Evolutionary conservation across 352 stramenopile species (phyloP), one percentile per base, ranked within the genome.

Genomic region (Globisporangium okanoganense): DNA sequence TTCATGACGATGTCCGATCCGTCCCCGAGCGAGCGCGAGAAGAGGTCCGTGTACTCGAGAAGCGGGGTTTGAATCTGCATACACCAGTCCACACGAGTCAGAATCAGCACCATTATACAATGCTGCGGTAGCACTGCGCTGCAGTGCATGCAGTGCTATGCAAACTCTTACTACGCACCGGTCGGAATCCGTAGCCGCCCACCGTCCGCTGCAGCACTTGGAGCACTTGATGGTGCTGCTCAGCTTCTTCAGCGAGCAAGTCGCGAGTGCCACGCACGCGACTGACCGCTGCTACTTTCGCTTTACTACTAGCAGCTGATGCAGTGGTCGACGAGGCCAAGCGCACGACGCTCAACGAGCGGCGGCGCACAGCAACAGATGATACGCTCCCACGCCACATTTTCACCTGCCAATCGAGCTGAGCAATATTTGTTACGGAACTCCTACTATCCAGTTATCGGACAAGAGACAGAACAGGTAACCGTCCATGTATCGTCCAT

Each of bases 1-100:
- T 95, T 96, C 79, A 86, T 92, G 50, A 96, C 85, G 48, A 96
- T 94, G 51, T 96, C 87, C 0, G 87, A 96, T 40, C 82, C 85
- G 49, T 91, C 82, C 9, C 87, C 87, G 27, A 96, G 69, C 50
- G 85, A 94, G 14, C 85, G 76, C 45, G 71, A 79, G 64, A 90
- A 96, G 40, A 96, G 60, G 38, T 96, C 82, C 47, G 85, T 95
- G 67, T 92, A 92, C 75, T 96, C 87, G n/a, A 96, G 57, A 65
- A 91, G 43, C 51, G 87, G 87, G 47, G 84, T 94, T 38, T 95
- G 87, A 27, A 94, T 86, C 81, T 92, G 58, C 35, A 55, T 16
- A 38, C 4, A 44, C n/a, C 16, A n/a, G 7, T 27, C 55, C 20
- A 25, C 48, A 49, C 6, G 1, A 33, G 27, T 44, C 10, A 61